Conservation (phyloP, 768 basidiomycete genomes). For the Boletus reticulatus region DNA sequence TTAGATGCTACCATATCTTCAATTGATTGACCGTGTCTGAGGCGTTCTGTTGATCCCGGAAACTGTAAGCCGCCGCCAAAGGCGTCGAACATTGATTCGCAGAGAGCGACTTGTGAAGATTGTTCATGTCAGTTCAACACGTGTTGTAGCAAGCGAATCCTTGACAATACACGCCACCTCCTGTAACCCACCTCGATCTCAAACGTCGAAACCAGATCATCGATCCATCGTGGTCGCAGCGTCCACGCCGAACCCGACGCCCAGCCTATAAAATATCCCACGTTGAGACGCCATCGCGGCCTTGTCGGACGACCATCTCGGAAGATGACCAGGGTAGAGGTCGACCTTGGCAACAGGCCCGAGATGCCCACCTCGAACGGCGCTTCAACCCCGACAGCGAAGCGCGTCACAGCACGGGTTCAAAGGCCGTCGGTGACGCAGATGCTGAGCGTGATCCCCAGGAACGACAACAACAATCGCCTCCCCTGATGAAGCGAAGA, state of each 20-base stretch:
- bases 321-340: constrained; percentile 7
- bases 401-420: too few relatives aligned
- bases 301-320: constrained; percentile 4
- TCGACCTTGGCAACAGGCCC: constrained; percentile 4
- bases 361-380: background rate
- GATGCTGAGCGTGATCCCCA: constrained; percentile 1
- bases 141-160: background rate
- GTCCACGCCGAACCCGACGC: constrained; percentile 1
- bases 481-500: background rate
- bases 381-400: background rate
- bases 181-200: background rate
- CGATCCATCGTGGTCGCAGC: background rate
- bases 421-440: background rate
- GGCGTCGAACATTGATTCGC: background rate
- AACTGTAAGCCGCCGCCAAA: background rate
- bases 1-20: background rate
- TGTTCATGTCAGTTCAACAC: background rate
- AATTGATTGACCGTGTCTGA: constrained; percentile 8
- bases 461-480: background rate
- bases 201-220: background rate
- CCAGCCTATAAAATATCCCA: constrained; percentile 1
- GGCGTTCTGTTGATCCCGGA: background rate
- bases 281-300: constrained; percentile 2
- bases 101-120: too few relatives aligned
- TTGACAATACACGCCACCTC: background rate